phyloP scores from a whole-genome alignment of 106 monocot species.

The Dioscorea dumetorum region DNA sequence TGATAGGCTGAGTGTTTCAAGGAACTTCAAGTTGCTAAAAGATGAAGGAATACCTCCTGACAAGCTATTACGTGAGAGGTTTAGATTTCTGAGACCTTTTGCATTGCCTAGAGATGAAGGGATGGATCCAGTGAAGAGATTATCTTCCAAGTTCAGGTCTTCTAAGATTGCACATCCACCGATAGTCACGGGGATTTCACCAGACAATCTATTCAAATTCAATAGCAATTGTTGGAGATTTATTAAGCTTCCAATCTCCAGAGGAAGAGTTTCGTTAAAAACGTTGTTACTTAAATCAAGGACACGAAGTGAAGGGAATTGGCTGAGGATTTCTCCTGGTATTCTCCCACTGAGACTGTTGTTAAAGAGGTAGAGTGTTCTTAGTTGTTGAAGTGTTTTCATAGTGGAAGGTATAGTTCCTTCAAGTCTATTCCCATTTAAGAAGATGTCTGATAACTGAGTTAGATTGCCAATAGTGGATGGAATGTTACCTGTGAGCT shows the following conservation, averaged over 20 bases:
- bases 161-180: constrained; percentile 20
- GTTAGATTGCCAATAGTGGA: constrained; percentile 17
- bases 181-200: constrained; percentile 26
- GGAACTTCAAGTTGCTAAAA: constrained; percentile 7
- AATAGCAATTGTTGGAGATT: constrained; percentile 14
- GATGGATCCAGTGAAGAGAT: constrained; percentile 31
- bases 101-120: constrained; percentile 6
- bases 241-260: constrained; percentile 20
- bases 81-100: too few relatives aligned
- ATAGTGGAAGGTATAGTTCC: constrained; percentile 10
- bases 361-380: neutral
- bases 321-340: constrained; percentile 11
- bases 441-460: neutral
- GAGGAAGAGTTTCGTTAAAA: constrained; percentile 18
- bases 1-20: constrained; percentile 28
- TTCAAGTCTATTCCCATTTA: neutral
- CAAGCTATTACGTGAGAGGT: too few relatives aligned
- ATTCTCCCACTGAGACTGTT: constrained; percentile 9
- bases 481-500: constrained; percentile 5
- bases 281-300: constrained; percentile 24
- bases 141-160: constrained; percentile 15
- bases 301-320: neutral
- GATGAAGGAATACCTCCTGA: too few relatives aligned
- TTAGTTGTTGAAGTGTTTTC: neutral
- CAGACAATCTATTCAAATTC: constrained; percentile 23